These are phyloP conservation scores for Phylloboletellus chloephorus DNA, from an alignment of 1,284 basidiomycete genomes.

Conservation along the genomic window DNA sequence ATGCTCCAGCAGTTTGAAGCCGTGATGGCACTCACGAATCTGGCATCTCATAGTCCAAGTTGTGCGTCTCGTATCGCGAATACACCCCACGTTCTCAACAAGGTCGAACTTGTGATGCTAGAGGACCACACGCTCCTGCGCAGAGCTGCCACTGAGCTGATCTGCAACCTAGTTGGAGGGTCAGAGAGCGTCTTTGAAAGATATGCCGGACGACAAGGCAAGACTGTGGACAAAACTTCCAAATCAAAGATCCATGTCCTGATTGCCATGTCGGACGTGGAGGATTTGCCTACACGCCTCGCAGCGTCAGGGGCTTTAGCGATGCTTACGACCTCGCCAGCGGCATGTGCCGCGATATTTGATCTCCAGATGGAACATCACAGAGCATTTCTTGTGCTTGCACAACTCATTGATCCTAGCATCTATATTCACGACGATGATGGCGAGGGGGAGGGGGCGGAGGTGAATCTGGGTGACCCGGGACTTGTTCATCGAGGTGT, in stretches of 20 bases:
- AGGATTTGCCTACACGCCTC: slow-evolving; percentile 75
- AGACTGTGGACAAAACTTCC: slow-evolving; percentile 28
- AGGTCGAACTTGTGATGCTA: slow-evolving; percentile 76
- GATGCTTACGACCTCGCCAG: slow-evolving; percentile 59
- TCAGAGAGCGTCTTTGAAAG: slow-evolving; percentile 70
- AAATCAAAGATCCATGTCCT: slow-evolving; percentile 75
- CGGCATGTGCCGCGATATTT: slow-evolving; percentile 58
- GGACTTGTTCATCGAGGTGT: slow-evolving; percentile 74
- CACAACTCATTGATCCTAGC: slow-evolving; percentile 58
- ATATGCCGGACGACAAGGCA: slow-evolving; percentile 48
- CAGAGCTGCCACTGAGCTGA: slow-evolving; percentile 85
- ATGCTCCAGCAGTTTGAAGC: slow-evolving; percentile 88
- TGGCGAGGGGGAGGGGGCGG: slow-evolving; percentile 32
- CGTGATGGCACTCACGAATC: slow-evolving; percentile 93
- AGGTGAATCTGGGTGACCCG: slow-evolving; percentile 37
- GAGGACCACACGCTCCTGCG: slow-evolving; percentile 81
- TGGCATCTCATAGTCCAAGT: slow-evolving; percentile 73
- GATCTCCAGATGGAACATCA: slow-evolving; percentile 57
- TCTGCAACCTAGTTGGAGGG: slow-evolving; percentile 85
- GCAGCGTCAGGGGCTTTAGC: slow-evolving; percentile 87
- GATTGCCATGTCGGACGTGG: slow-evolving; percentile 78
- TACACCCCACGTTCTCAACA: slow-evolving; percentile 57
- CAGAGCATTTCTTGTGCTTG: slow-evolving; percentile 55
- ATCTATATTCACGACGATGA: slow-evolving; percentile 29
- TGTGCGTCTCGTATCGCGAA: slow-evolving; percentile 61